Conservation (phyloP, 2,329 filamentous ascomycete species). For the Microsporum ferrugineum region DNA sequence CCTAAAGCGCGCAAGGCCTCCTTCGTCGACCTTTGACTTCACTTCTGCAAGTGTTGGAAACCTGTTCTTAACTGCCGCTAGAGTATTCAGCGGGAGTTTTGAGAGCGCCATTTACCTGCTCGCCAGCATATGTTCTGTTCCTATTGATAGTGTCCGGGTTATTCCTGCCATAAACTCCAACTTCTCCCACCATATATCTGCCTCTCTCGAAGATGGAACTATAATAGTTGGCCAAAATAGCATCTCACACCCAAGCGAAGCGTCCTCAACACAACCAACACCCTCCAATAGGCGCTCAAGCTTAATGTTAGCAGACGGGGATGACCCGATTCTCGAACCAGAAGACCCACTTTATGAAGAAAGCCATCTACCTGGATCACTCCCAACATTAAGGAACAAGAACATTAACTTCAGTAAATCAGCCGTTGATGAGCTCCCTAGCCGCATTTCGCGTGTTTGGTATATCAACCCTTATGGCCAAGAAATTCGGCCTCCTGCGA, state of each 20-base stretch:
- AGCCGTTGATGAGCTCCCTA: constrained; percentile 66
- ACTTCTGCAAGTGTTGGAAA: constrained; percentile 66
- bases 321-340: constrained; percentile 22
- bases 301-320: constrained; percentile 24
- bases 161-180: constrained; percentile 90
- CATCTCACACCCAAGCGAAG: constrained; percentile 70
- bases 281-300: constrained; percentile 25
- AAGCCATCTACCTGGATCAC: constrained; percentile 47
- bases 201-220: constrained; percentile 62
- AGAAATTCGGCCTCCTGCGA: constrained; percentile 76
- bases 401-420: constrained; percentile 74
- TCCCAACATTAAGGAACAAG: constrained; percentile 66
- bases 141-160: constrained; percentile 57
- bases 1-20: constrained; percentile 58
- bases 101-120: constrained; percentile 87
- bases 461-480: constrained; percentile 99
- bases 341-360: constrained; percentile 27
- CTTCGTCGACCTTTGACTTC: constrained; percentile 65
- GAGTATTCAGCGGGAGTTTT: constrained; percentile 83
- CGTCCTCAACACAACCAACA: constrained; percentile 39
- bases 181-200: constrained; percentile 89
- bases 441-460: constrained; percentile 73
- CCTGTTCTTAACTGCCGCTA: constrained; percentile 69
- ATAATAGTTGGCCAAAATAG: constrained; percentile 84
- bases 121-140: constrained; percentile 74